phyloP scores from a whole-genome alignment of 2,329 filamentous ascomycete genomes.

The Xylaria sp. region DNA sequence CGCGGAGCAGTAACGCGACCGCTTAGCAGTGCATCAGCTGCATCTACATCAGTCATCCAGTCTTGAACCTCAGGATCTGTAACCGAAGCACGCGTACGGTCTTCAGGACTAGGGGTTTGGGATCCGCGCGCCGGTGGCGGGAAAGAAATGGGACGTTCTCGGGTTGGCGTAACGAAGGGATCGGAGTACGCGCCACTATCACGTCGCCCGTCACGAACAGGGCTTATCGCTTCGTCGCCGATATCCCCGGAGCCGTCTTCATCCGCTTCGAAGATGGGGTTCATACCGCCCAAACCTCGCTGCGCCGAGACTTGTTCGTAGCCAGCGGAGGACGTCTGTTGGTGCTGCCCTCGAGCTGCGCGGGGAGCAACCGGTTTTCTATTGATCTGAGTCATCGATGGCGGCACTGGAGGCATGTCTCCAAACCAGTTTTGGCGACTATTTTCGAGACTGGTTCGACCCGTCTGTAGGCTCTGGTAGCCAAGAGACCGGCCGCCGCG shows the following conservation, averaged over 20 bases:
- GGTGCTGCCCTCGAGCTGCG: slow-evolving; percentile 53
- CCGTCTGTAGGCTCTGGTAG: slow-evolving; percentile 61
- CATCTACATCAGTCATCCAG: slow-evolving; percentile 68
- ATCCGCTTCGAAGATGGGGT: slow-evolving; percentile 69
- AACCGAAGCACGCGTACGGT: slow-evolving; percentile 43
- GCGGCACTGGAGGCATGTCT: slow-evolving; percentile 35
- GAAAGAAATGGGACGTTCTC: slow-evolving; percentile 44
- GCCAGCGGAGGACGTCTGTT: slow-evolving; percentile 47
- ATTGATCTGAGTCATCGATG: slow-evolving; percentile 38
- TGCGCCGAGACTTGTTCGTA: slow-evolving; percentile 48
- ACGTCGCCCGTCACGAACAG: slow-evolving; percentile 37
- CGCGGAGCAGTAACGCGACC: slow-evolving; percentile 55
- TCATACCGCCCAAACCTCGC: slow-evolving; percentile 57
- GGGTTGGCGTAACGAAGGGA: slow-evolving; percentile 62
- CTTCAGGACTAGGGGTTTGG: slow-evolving; percentile 57
- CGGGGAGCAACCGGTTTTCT: slow-evolving; percentile 47
- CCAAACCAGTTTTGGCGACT: slow-evolving; percentile 46
- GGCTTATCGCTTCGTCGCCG: slow-evolving; percentile 47
- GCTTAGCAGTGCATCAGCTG: slow-evolving; percentile 63
- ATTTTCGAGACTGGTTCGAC: slow-evolving; percentile 43
- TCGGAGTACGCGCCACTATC: slow-evolving; percentile 54
- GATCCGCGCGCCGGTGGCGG: slow-evolving; percentile 51
- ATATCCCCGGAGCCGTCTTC: slow-evolving; percentile 59
- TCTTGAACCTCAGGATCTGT: slow-evolving; percentile 66
- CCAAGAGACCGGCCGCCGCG: slow-evolving; percentile 57